phyloP scores from a whole-genome alignment of 345 rosid genomes.

The Toxicodendron radicans region DNA sequence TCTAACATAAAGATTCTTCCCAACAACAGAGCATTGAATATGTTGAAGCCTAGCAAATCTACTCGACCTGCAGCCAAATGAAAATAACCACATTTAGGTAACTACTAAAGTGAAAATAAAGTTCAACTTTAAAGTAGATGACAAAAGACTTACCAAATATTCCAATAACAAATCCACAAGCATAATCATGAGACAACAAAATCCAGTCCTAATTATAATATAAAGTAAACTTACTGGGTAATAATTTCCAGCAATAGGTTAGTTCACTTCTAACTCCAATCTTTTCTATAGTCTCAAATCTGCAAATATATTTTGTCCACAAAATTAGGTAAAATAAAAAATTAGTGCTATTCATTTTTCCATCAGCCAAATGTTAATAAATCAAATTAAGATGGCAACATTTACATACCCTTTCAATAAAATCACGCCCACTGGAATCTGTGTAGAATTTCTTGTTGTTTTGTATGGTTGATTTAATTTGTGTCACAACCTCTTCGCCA shows the following conservation, averaged over 20 bases:
- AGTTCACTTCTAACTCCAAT: conserved; percentile 62
- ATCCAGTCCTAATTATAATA: neutral
- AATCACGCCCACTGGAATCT: conserved; percentile 75
- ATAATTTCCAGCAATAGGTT: conserved; percentile 74
- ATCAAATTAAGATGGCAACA: conserved; percentile 11
- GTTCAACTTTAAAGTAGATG: no score
- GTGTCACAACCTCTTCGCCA: conserved; percentile 64
- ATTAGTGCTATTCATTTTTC: neutral
- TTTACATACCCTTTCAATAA: conserved; percentile 49
- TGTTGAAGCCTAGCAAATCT: no score
- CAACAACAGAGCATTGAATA: no score
- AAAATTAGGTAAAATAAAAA: neutral
- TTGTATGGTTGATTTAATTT: conserved; percentile 43
- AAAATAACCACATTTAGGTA: no score
- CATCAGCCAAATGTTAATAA: neutral
- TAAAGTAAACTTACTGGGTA: conserved; percentile 68
- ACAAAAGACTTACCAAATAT: no score
- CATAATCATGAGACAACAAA: neutral
- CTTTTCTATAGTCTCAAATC: conserved; percentile 63
- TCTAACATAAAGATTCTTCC: no score
- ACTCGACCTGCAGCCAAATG: no score
- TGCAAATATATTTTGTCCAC: conserved; percentile 26
- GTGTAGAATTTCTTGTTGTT: conserved; percentile 60
- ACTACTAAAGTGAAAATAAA: no score
- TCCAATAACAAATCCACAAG: neutral